Evolutionary conservation across 75 land plant species (phyloP).

Genomic region (Gnetum montanum): DNA sequence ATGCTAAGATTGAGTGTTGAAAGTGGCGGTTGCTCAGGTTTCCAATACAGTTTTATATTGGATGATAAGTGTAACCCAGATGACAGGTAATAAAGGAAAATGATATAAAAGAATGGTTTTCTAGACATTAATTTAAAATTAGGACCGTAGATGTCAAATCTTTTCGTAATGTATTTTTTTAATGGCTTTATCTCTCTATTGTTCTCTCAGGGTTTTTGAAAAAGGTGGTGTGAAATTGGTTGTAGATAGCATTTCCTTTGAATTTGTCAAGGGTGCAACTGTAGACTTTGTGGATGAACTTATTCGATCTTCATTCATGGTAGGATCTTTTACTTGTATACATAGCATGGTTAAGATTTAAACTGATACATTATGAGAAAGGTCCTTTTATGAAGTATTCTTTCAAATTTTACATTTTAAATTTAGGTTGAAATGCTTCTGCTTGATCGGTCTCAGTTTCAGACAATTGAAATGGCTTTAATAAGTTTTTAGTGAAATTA

Average conservation of each 20-base stretch:
- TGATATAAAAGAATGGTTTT: too few species aligned
- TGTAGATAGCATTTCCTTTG: slow-evolving; percentile 77
- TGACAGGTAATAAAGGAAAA: slow-evolving; percentile 50
- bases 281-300: slow-evolving; percentile 89
- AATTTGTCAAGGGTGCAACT: slow-evolving; percentile 87
- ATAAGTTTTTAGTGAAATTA: too few species aligned
- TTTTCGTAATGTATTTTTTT: too few species aligned
- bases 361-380: background rate
- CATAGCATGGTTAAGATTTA: background rate
- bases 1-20: slow-evolving; percentile 81
- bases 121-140: too few species aligned
- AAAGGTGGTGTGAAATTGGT: slow-evolving; percentile 81
- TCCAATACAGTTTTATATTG: slow-evolving; percentile 66
- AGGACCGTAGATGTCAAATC: too few species aligned
- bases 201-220: slow-evolving; percentile 67
- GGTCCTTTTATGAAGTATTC: background rate
- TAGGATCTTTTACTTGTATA: slow-evolving; percentile 8
- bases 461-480: background rate
- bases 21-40: slow-evolving; percentile 92
- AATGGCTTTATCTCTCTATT: too few species aligned
- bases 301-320: slow-evolving; percentile 84
- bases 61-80: slow-evolving; percentile 60
- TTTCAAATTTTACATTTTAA: too few species aligned
- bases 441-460: background rate
- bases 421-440: background rate